Percentiles rank a stretch among this genome's conserved stretches.
Conservation (phyloP, 805 yeast species). For the Lipomyces sp. region DNA sequence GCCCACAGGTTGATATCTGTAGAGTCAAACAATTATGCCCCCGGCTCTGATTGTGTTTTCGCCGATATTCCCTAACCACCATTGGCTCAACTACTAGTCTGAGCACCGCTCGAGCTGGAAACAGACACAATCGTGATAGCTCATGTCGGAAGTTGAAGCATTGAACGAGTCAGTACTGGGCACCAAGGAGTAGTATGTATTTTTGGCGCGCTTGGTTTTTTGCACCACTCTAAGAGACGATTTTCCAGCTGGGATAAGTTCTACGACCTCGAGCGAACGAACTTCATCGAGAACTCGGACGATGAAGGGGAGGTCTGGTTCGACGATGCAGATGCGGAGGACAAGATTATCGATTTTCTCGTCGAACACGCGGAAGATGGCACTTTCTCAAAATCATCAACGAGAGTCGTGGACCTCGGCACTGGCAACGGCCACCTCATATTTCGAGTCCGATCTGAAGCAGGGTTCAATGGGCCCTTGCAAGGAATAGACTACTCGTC, state of each 20-base stretch:
- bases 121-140: no score
- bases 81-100: no score
- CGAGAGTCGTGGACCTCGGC: slow-evolving; percentile 49
- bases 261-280: slow-evolving; percentile 66
- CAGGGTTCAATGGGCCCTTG: slow-evolving; percentile 50
- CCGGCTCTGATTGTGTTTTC: no score
- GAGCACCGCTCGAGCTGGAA: no score
- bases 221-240: not conserved
- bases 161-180: slow-evolving; percentile 81
- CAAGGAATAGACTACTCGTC: slow-evolving; percentile 86
- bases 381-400: slow-evolving; percentile 6
- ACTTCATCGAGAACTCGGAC: slow-evolving; percentile 67
- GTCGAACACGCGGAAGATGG: slow-evolving; percentile 43
- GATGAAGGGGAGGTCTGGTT: slow-evolving; percentile 98
- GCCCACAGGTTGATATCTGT: no score
- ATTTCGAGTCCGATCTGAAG: slow-evolving; percentile 63
- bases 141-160: slow-evolving; percentile 32
- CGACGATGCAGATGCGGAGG: slow-evolving; percentile 90
- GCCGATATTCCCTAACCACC: no score
- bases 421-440: slow-evolving; percentile 94
- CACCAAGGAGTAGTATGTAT: slow-evolving; percentile 66
- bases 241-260: slow-evolving; percentile 73
- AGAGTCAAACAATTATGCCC: no score
- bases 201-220: not conserved
- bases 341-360: slow-evolving; percentile 71